Conservation (phyloP, 371 early-diverging fungal species). For the Mortierella sp. region DNA sequence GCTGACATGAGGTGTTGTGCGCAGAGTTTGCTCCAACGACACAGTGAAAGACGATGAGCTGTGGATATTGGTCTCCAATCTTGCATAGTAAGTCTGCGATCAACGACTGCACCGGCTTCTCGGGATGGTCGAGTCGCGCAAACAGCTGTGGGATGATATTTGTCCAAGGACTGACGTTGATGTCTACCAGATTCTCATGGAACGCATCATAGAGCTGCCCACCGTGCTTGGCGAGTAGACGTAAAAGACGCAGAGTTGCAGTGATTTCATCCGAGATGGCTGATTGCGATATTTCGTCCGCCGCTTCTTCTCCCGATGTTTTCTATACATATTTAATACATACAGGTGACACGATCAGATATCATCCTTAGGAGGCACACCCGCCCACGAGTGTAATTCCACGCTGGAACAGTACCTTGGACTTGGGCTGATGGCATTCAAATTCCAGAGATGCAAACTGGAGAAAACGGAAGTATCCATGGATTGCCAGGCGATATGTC, state of each 20-base stretch:
- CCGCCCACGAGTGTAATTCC: too few relatives aligned
- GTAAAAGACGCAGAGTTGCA: slow-evolving; percentile 72
- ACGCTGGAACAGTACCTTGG: too few relatives aligned
- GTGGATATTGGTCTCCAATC: slow-evolving; percentile 72
- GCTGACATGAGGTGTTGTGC: slow-evolving; percentile 59
- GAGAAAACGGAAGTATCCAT: slow-evolving; percentile 49
- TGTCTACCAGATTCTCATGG: slow-evolving; percentile 57
- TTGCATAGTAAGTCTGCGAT: slow-evolving; percentile 65
- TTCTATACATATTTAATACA: slow-evolving; percentile 22
- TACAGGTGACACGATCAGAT: background rate
- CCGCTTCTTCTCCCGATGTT: slow-evolving; percentile 29
- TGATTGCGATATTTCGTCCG: slow-evolving; percentile 26
- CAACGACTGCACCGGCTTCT: slow-evolving; percentile 62
- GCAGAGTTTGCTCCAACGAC: slow-evolving; percentile 71
- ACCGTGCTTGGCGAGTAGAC: slow-evolving; percentile 76
- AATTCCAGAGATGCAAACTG: slow-evolving; percentile 45
- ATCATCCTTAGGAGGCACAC: background rate
- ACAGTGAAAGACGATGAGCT: slow-evolving; percentile 76
- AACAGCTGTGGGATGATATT: slow-evolving; percentile 85
- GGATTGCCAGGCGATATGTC: slow-evolving; percentile 35
- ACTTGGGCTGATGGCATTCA: slow-evolving; percentile 31
- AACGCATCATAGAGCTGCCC: slow-evolving; percentile 59
- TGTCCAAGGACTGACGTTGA: slow-evolving; percentile 71
- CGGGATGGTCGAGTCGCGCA: slow-evolving; percentile 77
- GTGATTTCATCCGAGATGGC: slow-evolving; percentile 61